Evolutionary conservation across 306 rosid genomes (phyloP).

Genomic region (Lathyrus tuberosus): DNA sequence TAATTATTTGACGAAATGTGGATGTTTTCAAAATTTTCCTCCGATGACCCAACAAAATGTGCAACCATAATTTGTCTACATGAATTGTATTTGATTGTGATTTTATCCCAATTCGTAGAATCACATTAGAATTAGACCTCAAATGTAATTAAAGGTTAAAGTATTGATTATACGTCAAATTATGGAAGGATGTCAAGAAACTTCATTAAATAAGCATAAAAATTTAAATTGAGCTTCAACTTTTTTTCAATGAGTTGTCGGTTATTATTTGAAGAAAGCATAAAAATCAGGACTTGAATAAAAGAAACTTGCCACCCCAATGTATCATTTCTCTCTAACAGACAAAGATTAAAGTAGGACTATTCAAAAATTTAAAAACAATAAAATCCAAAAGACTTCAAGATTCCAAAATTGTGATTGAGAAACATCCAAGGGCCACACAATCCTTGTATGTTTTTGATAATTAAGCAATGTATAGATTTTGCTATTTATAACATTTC

Average conservation of each 20-base stretch:
- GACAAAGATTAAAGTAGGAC: conserved; percentile 15
- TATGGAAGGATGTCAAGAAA: neutral
- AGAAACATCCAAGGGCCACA: conserved; percentile 44
- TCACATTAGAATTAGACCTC: no score
- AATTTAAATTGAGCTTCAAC: neutral
- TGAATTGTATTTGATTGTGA: neutral
- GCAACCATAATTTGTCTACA: neutral
- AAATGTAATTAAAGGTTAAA: no score
- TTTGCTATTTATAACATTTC: conserved; percentile 32
- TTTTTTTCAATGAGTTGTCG: conserved; percentile 32
- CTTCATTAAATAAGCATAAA: conserved; percentile 15
- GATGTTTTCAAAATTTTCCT: no score
- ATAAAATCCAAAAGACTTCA: conserved; percentile 14
- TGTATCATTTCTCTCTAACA: conserved; percentile 46
- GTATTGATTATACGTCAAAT: no score
- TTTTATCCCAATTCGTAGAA: neutral
- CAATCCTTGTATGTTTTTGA: conserved; percentile 25
- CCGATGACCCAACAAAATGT: no score
- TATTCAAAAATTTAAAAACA: conserved; percentile 21
- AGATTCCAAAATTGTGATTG: conserved; percentile 37
- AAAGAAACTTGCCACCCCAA: conserved; percentile 38
- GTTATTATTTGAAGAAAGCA: conserved; percentile 10
- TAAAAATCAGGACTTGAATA: conserved; percentile 29
- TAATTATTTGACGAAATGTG: no score
- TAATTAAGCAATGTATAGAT: conserved; percentile 27